Evolutionary conservation across 1,284 basidiomycete genomes (phyloP).

Genomic region (Ustilago sp.): DNA sequence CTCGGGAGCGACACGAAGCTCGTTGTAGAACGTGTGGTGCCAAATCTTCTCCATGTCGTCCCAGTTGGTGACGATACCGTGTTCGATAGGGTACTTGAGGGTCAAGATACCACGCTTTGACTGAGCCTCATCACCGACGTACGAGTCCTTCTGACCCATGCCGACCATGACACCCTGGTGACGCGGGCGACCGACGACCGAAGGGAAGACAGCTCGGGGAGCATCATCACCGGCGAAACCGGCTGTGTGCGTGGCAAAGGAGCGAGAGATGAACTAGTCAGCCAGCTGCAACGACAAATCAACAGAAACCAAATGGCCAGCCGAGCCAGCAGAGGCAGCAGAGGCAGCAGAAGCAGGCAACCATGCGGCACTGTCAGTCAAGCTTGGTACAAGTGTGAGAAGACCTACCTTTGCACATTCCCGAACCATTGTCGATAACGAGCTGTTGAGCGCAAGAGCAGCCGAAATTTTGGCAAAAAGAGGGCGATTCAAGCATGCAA

Average conservation of each 20-base stretch:
- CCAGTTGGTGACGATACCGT: slow-evolving; percentile 92
- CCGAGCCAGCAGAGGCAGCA: not conserved
- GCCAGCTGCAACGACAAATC: slow-evolving; percentile 1
- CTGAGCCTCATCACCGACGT: slow-evolving; percentile 83
- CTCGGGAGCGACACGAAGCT: slow-evolving; percentile 75
- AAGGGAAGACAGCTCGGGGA: slow-evolving; percentile 81
- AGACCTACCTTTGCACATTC: slow-evolving; percentile 68
- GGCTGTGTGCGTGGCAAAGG: slow-evolving; percentile 38
- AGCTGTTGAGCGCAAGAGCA: slow-evolving; percentile 43
- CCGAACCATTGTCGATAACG: slow-evolving; percentile 70
- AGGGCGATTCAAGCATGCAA: not conserved
- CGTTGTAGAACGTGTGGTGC: slow-evolving; percentile 72
- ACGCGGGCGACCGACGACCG: slow-evolving; percentile 86
- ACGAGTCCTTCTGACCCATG: slow-evolving; percentile 72
- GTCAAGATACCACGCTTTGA: slow-evolving; percentile 95
- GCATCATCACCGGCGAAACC: slow-evolving; percentile 81
- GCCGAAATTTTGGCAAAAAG: not conserved
- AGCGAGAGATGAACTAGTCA: slow-evolving; percentile 1
- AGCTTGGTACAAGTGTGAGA: not conserved
- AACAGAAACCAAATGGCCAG: not conserved
- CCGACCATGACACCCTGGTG: slow-evolving; percentile 90
- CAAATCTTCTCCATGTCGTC: slow-evolving; percentile 70
- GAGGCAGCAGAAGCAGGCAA: not conserved
- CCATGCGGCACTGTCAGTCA: not conserved
- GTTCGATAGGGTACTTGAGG: slow-evolving; percentile 76